phyloP scores from a whole-genome alignment of 2,329 filamentous ascomycete species.

The Lecanicillium sp. region DNA sequence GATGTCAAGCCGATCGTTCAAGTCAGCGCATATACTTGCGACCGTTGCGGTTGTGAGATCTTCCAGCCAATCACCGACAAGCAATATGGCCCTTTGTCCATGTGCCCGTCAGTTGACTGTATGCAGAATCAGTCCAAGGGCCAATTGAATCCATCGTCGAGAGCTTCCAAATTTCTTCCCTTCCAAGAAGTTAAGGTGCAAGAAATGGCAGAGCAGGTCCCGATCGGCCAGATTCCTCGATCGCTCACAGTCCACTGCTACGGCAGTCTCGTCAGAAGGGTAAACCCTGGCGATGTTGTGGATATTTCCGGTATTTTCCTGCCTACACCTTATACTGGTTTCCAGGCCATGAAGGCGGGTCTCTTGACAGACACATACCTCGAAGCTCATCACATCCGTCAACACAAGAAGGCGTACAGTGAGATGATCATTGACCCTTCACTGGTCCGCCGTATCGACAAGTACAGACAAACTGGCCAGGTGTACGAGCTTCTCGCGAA shows the following conservation, averaged over 20 bases:
- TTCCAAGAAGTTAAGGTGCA: constrained; percentile 99
- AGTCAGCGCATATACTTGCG: constrained; percentile 96
- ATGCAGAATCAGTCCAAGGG: constrained; percentile 85
- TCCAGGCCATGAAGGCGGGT: constrained; percentile 92
- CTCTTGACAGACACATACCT: constrained; percentile 96
- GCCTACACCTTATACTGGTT: constrained; percentile 96
- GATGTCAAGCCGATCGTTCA: constrained; percentile 97
- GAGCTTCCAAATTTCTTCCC: constrained; percentile 91
- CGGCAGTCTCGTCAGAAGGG: constrained; percentile 73
- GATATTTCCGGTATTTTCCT: constrained; percentile 94
- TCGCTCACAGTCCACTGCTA: constrained; percentile 86
- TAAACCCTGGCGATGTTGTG: constrained; percentile 90
- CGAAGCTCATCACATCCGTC: constrained; percentile 85
- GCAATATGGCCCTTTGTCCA: constrained; percentile 77
- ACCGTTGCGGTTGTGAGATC: constrained; percentile 92
- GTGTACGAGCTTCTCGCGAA: constrained; percentile 94
- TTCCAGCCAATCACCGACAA: constrained; percentile 93
- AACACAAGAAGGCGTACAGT: constrained; percentile 98
- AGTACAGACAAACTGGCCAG: constrained; percentile 76
- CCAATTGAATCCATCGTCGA: constrained; percentile 87
- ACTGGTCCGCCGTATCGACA: constrained; percentile 76
- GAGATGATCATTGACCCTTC: constrained; percentile 78
- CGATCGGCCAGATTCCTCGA: constrained; percentile 92
- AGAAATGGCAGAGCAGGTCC: constrained; percentile 98
- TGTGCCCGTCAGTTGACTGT: constrained; percentile 88